Base-by-base conservation (phyloP, 495 filamentous ascomycete species). In the Neurospora sp. region DNA sequence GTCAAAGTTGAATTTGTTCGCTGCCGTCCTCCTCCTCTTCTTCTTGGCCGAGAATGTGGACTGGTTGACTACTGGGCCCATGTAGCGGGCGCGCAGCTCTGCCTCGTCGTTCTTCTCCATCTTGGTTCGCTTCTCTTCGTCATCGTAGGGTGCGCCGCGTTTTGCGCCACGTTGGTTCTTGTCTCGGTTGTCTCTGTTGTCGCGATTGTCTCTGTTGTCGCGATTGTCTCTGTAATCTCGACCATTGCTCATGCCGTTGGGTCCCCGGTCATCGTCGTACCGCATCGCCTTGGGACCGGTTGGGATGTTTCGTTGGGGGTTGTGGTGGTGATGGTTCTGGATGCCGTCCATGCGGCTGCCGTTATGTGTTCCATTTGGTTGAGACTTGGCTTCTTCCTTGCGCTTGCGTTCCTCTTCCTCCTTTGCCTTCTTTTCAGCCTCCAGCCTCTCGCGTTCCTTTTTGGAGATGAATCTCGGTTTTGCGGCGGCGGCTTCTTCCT, bases 1-100 rank as follows among this genome's bases (percentile, higher is more conserved):
- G 80, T 98, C 96, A 76, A 99, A 98, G 78, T 98, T 99, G 86
- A 99, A 99, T 79, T 98, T 98, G 82, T 94, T 93, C 80, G 97
- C 95, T 11, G 93, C 94, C 1, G 94, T 97, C 75, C 96, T 87
- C 81, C 91, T 91, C 69, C 95, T 88, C 85, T 98, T 99, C 87
- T 98, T 98, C 86, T 97, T 96, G 10, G 93, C 94, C 0, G 94
- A 96, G 79, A 97, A 97, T 39, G 90, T 97, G 4, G 93, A 96
- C 69, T 90, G 90, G 74, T 93, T 93, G 74, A 92, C 89, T 69
- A 97, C 93, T 12, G 92, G 90, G 8, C 96, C 96, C 94, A 99
- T 97, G 78, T 99, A 99, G 69, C 92, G 86, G 69, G 94, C 90
- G 72, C 92, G 88, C 69, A 94, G 90, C 74, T 96, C 84, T 20